Conservation (phyloP, 2,329 filamentous ascomycete genomes). For the Xylariales sp. region DNA sequence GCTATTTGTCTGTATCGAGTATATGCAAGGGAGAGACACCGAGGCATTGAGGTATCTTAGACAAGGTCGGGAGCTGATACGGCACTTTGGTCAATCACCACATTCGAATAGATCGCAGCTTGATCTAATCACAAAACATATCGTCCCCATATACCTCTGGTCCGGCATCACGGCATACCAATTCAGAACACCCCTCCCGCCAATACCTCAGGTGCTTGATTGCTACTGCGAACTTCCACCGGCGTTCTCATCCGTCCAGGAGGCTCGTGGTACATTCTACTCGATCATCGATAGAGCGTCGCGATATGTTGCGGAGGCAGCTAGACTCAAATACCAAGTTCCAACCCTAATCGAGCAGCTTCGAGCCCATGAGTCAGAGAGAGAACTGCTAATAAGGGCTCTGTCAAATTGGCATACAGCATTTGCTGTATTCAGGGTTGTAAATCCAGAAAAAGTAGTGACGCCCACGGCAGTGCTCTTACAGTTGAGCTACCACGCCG, state of each 20-base stretch:
- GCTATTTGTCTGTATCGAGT: constrained; percentile 2
- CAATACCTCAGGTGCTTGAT: background rate
- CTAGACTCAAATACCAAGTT: background rate
- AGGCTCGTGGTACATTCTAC: background rate
- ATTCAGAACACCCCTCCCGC: background rate
- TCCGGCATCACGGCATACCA: background rate
- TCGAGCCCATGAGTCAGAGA: background rate
- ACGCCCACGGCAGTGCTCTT: background rate
- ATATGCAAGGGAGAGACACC: constrained; percentile 1
- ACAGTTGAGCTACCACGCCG: constrained; percentile 1
- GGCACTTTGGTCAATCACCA: background rate
- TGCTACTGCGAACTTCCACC: background rate
- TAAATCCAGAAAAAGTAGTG: background rate
- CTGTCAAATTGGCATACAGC: background rate
- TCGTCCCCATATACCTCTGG: background rate
- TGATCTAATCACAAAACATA: background rate
- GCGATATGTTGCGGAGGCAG: background rate
- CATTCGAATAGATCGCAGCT: background rate
- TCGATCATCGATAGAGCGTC: background rate
- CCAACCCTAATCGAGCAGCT: background rate
- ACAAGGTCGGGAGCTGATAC: background rate
- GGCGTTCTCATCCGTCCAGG: background rate
- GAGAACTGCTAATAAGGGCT: background rate
- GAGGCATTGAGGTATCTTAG: background rate
- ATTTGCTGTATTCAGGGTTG: background rate